Evolutionary conservation across 192 early-diverging fungal genomes (phyloP), one percentile per base, ranked within the genome.

Genomic region (Backusella luteola): DNA sequence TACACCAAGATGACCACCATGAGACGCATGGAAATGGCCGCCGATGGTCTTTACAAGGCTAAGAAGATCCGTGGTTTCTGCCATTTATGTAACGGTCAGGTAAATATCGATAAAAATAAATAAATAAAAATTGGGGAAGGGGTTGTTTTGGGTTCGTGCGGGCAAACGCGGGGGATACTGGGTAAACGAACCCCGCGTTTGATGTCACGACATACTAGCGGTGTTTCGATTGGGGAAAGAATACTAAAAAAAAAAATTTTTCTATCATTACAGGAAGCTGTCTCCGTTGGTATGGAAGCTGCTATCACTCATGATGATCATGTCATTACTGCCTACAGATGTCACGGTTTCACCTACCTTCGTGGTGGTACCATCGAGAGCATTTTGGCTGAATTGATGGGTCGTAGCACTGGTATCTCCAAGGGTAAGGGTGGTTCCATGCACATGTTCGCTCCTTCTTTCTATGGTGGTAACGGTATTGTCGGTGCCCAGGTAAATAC

Each of bases 381-480:
- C 14, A 92, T 95, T 79, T 75, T 95, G 68, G 93, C 90, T 46
- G 94, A 95, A 81, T 86, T 95, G 84, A 91, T 93, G 87, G 97
- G 97, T 76, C 92, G 94, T 74, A 78, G 80, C 66, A 91, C 84
- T 68, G 97, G 97, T 81, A 91, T 92, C 80, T 96, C 96, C 41
- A 85, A 90, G 83, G 97, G 97, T 67, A 99, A 97, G 90, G 97
- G 97, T 77, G 97, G 97, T 21, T 99, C 97, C 71, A 99, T 99
- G 97, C 97, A 99, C 90, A 96, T 99, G 95, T 99, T 96, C 86
- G 92, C 92, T 46, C 90, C 88, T 77, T 92, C 94, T 84, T 99
- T 99, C 84, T 99, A 93, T 85, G 97, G 97, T 75, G 97, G 97
- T 77, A 99, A 99, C 91, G 97, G 97, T 77, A 99, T 99, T 81